Conservation (phyloP, 495 filamentous ascomycete species). For the Mytilinidion resinicola region DNA sequence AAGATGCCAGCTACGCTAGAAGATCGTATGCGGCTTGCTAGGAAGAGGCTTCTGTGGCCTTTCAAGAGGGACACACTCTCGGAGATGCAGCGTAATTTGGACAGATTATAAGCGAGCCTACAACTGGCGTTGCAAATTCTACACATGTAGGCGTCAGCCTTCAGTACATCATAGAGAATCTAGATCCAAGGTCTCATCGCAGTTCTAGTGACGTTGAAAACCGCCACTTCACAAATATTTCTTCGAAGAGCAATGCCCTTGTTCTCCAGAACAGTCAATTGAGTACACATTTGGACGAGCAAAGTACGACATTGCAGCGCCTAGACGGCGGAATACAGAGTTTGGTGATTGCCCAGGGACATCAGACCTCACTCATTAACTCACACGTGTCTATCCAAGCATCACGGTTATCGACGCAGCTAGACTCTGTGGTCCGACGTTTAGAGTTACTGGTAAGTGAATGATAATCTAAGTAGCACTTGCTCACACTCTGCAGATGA, state of each 20-base stretch:
- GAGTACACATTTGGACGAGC: background rate
- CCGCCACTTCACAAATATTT: background rate
- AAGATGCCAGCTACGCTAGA: background rate
- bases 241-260: background rate
- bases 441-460: background rate
- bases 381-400: background rate
- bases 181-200: background rate
- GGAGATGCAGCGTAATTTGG: background rate
- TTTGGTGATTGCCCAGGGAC: background rate
- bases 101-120: background rate
- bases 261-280: background rate
- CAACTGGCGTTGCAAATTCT: background rate
- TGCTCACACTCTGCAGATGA: background rate
- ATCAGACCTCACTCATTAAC: background rate
- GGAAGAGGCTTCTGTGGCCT: background rate
- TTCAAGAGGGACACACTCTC: background rate
- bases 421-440: background rate
- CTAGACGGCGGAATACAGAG: background rate
- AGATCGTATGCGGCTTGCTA: background rate
- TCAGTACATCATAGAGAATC: no score
- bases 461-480: background rate
- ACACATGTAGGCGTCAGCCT: background rate
- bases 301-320: background rate
- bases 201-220: background rate
- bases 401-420: background rate